phyloP scores from a whole-genome alignment of 495 filamentous ascomycete species.

The Chaetomium tenue region DNA sequence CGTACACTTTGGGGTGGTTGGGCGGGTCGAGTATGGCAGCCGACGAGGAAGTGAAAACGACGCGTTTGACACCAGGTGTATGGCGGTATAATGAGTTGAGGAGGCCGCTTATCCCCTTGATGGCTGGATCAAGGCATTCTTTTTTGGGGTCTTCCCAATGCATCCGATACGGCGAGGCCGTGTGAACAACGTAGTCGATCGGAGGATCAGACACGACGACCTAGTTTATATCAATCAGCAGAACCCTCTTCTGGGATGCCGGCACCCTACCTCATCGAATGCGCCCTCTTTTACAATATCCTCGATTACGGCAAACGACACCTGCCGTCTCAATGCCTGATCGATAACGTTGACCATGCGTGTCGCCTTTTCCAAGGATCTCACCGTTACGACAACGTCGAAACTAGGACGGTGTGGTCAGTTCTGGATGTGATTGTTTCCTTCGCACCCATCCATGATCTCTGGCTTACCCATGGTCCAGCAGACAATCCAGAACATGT shows the following conservation, averaged over 20 bases:
- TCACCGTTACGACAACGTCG: conserved; percentile 40
- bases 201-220: conserved; percentile 31
- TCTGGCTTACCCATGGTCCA: conserved; percentile 32
- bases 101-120: conserved; percentile 45
- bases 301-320: conserved; percentile 39
- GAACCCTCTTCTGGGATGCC: background rate
- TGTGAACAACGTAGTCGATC: conserved; percentile 46
- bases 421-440: background rate
- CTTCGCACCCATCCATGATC: background rate
- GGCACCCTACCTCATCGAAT: conserved; percentile 35
- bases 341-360: conserved; percentile 37
- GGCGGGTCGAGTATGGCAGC: conserved; percentile 42
- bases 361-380: conserved; percentile 42
- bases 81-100: conserved; percentile 38
- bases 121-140: conserved; percentile 46
- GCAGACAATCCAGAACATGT: conserved; percentile 39
- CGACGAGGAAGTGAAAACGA: conserved; percentile 48
- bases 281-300: conserved; percentile 38
- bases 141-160: conserved; percentile 37
- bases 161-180: conserved; percentile 46
- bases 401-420: conserved; percentile 28
- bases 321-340: conserved; percentile 2
- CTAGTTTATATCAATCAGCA: conserved; percentile 8
- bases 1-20: conserved; percentile 41
- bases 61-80: conserved; percentile 40